Evolutionary conservation across 495 filamentous ascomycete genomes (phyloP).

Genomic region (Opeltia flavorubescens): DNA sequence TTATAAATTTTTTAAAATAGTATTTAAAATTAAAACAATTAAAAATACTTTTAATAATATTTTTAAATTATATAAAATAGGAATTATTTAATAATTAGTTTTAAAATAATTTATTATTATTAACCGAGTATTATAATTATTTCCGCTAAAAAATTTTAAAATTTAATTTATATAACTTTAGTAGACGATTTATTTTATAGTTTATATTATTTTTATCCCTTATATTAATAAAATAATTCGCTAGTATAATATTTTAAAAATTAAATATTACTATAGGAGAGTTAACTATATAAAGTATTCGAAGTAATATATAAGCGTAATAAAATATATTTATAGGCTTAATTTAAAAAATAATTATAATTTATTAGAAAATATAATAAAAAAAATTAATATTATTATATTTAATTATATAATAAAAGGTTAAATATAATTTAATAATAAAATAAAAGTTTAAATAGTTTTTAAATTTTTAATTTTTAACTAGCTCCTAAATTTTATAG

Average conservation of each 20-base stretch:
- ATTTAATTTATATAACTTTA: slow-evolving; percentile 1
- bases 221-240: slow-evolving; percentile 1
- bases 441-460: not conserved
- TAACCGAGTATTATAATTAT: not conserved
- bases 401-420: not conserved
- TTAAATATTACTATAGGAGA: not conserved
- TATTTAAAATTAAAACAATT: slow-evolving; percentile 3
- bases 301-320: not conserved
- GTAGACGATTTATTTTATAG: not conserved
- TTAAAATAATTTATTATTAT: not conserved
- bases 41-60: not conserved
- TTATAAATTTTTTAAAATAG: slow-evolving; percentile 6
- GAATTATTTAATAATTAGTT: slow-evolving; percentile 4
- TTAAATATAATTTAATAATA: not conserved
- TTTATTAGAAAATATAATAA: not conserved
- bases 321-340: not conserved
- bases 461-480: not conserved
- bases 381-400: not conserved
- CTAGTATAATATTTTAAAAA: not conserved
- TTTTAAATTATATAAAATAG: no score
- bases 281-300: not conserved
- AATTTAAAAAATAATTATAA: not conserved
- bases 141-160: not conserved
- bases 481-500: not conserved
- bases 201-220: no score